Evolutionary conservation across 768 basidiomycete genomes (phyloP).

Genomic region (Termitomyces titanicus): DNA sequence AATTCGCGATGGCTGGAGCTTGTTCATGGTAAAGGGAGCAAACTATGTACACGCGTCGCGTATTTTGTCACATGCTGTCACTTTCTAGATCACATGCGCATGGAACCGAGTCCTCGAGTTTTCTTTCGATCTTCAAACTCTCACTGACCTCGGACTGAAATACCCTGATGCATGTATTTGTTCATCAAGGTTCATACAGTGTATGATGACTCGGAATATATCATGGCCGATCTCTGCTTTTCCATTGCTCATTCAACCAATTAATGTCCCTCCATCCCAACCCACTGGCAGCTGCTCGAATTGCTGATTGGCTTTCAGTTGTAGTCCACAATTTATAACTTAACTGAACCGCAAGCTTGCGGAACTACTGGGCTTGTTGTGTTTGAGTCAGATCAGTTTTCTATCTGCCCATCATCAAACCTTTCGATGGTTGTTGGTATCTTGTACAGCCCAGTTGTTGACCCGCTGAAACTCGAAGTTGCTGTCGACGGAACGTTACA

Average conservation of each 20-base stretch:
- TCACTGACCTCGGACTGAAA: background rate
- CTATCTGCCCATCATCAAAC: background rate
- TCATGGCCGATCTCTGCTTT: too few relatives aligned
- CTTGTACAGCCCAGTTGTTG: slow-evolving; percentile 1
- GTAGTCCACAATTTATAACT: too few relatives aligned
- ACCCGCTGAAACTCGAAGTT: slow-evolving; percentile 1
- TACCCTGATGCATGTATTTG: background rate
- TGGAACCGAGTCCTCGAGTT: too few relatives aligned
- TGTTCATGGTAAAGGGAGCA: background rate
- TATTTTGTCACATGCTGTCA: background rate
- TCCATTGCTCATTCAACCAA: too few relatives aligned
- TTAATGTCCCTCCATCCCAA: too few relatives aligned
- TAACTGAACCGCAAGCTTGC: background rate
- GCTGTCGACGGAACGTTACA: background rate
- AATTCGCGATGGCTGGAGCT: slow-evolving; percentile 3
- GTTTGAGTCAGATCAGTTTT: background rate
- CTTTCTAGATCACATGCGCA: background rate
- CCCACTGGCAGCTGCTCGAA: too few relatives aligned
- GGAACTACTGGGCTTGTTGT: background rate
- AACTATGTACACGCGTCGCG: background rate
- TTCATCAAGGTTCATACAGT: too few relatives aligned
- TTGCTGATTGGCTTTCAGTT: background rate
- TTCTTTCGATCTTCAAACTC: too few relatives aligned
- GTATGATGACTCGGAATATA: too few relatives aligned
- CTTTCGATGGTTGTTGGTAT: slow-evolving; percentile 4